These are phyloP conservation scores for Candida anglica DNA, from an alignment of 805 yeast species.

Conservation along the genomic window DNA sequence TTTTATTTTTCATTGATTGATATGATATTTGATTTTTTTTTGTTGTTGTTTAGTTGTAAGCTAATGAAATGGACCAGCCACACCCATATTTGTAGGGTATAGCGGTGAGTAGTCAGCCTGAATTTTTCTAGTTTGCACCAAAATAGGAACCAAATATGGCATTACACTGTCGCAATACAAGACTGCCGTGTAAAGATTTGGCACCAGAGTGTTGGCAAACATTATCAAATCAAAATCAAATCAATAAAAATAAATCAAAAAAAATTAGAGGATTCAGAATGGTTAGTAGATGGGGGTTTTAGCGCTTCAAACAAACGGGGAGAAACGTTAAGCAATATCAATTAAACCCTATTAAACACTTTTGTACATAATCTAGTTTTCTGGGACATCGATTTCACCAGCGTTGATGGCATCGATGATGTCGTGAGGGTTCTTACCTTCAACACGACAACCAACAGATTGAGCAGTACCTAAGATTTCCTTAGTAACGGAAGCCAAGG, in stretches of 20 bases:
- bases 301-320: no score
- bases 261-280: constrained; percentile 6
- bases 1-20: no score
- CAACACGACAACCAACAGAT: constrained; percentile 99
- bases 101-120: constrained; percentile 71
- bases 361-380: constrained; percentile 54
- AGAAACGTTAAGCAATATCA: constrained; percentile 9
- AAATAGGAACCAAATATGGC: constrained; percentile 80
- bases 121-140: constrained; percentile 76
- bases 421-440: constrained; percentile 99
- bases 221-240: constrained; percentile 8
- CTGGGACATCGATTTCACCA: constrained; percentile 95
- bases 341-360: constrained; percentile 36
- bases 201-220: constrained; percentile 96
- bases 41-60: no score
- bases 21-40: no score
- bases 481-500: constrained; percentile 93
- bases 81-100: constrained; percentile 37
- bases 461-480: constrained; percentile 99
- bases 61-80: constrained; percentile 68
- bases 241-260: constrained; percentile 3
- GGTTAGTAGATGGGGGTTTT: no score
- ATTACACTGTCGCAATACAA: constrained; percentile 6
- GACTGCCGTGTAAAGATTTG: constrained; percentile 32
- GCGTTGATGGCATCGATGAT: constrained; percentile 97